A percentile compares a stretch with the other conserved stretches of the same genome.
These are phyloP conservation scores for Rhododendron williamsianum DNA, from an alignment of 148 eudicot genomes.

Conservation along the genomic window DNA sequence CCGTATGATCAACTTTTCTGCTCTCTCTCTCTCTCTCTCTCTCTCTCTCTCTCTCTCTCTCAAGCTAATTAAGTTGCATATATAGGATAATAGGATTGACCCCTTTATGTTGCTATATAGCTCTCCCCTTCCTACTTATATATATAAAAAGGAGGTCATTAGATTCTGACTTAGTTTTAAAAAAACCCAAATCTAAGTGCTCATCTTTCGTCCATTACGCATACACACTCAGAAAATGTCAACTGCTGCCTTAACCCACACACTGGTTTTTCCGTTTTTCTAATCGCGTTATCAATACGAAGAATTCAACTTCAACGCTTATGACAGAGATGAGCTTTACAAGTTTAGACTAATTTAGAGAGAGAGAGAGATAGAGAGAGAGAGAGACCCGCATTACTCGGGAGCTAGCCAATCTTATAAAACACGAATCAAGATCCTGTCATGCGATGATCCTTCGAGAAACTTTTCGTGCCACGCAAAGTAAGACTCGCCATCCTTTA, in stretches of 20 bases:
- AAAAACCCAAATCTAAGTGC: slow-evolving; percentile 19
- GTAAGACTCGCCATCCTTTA: not conserved
- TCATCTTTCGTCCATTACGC: slow-evolving; percentile 25
- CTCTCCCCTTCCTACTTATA: not conserved
- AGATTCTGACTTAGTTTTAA: slow-evolving; percentile 21
- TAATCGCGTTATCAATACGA: slow-evolving; percentile 8
- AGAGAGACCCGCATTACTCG: slow-evolving; percentile 13
- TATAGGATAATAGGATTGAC: not conserved
- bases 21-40: not conserved
- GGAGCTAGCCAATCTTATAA: not conserved
- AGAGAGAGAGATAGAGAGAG: not conserved
- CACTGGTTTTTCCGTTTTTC: not conserved
- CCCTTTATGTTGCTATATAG: not conserved
- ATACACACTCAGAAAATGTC: slow-evolving; percentile 28
- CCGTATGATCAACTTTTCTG: not conserved
- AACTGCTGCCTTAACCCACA: slow-evolving; percentile 25
- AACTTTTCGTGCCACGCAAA: not conserved
- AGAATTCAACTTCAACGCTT: slow-evolving; percentile 39
- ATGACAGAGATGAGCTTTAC: slow-evolving; percentile 17
- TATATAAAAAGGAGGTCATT: slow-evolving; percentile 20
- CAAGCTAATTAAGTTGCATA: not conserved
- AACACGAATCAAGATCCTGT: not conserved
- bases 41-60: not conserved
- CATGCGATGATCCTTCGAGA: not conserved
- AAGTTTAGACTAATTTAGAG: slow-evolving; percentile 15